Evolutionary conservation across 306 rosid genomes (phyloP), one percentile per base, ranked within the genome.

Genomic region (Vachellia pachyceras): DNA sequence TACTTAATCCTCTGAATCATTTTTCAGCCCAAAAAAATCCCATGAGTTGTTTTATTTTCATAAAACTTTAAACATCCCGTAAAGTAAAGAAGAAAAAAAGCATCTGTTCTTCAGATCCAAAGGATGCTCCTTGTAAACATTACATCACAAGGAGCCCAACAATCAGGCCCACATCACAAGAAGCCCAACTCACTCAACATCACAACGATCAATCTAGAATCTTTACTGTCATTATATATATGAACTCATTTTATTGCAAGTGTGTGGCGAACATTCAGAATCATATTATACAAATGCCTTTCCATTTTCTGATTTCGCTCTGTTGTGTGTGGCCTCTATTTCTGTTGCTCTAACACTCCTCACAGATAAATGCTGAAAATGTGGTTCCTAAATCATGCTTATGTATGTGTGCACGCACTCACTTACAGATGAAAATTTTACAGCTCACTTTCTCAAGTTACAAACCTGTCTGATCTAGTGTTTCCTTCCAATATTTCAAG

Each of bases 391-490:
- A 35, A 35, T 76, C 80, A 15, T 3, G 33, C 33, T 1, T 29
- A 1, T 14, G 25, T 10, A 15, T 20, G 77, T n/a, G 39, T 18
- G 64, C 58, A 40, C 45, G 17, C 5, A 72, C 68, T 8, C 35
- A 22, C 64, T 9, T 22, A 22, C 35, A 22, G 13, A 40, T 0
- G 39, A 60, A 60, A 82, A 84, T 29, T 58, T 49, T 35, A 36
- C 17, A 46, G 64, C 63, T 58, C 72, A 78, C 23, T 73, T 44
- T 64, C 70, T 80, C 65, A 46, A 29, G 69, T 6, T 66, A 84
- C 92, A 58, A 74, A 95, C 98, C 98, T 95, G 49, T 69, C 97
- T 80, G 88, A 88, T 87, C 90, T 90, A 66, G 65, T 71, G 66
- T 76, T 88, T 82, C 80, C 92, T 29, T 90, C 97, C 69, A 46